A percentile compares a stretch with the other conserved stretches of the same genome.
Conservation (phyloP, 371 early-diverging fungal species). For the Mortierella sp. region DNA sequence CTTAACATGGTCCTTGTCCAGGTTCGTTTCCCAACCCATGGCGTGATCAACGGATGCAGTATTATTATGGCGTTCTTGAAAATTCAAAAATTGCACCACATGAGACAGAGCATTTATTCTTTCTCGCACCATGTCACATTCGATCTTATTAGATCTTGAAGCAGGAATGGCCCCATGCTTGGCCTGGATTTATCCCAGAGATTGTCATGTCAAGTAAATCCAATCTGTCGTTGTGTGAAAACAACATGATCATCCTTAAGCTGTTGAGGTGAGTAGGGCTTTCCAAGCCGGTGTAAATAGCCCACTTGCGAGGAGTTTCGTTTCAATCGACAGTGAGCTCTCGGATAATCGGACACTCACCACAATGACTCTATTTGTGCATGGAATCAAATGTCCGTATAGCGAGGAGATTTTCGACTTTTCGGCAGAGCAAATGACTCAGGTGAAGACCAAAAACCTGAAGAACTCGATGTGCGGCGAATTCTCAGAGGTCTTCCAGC, state of each 20-base stretch:
- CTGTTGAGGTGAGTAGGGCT: constrained; percentile 77
- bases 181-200: constrained; percentile 99
- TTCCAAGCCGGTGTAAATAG: not conserved
- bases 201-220: constrained; percentile 95
- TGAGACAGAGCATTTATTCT: no score
- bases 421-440: constrained; percentile 97
- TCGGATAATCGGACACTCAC: no score
- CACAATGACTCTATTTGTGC: no score
- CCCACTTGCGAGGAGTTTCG: no score
- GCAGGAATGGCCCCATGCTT: constrained; percentile 99
- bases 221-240: constrained; percentile 94
- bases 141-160: constrained; percentile 89
- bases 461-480: constrained; percentile 96
- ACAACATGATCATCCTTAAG: constrained; percentile 99
- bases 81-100: no score
- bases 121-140: constrained; percentile 57
- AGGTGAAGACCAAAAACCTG: constrained; percentile 89
- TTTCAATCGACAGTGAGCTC: no score
- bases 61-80: no score
- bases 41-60: not conserved
- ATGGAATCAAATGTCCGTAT: not conserved
- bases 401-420: constrained; percentile 99
- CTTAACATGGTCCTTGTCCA: constrained; percentile 96
- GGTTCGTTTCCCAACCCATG: constrained; percentile 57
- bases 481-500: constrained; percentile 94